phyloP scores from a whole-genome alignment of 2,329 filamentous ascomycete species.

The Stachybotrys elegans region DNA sequence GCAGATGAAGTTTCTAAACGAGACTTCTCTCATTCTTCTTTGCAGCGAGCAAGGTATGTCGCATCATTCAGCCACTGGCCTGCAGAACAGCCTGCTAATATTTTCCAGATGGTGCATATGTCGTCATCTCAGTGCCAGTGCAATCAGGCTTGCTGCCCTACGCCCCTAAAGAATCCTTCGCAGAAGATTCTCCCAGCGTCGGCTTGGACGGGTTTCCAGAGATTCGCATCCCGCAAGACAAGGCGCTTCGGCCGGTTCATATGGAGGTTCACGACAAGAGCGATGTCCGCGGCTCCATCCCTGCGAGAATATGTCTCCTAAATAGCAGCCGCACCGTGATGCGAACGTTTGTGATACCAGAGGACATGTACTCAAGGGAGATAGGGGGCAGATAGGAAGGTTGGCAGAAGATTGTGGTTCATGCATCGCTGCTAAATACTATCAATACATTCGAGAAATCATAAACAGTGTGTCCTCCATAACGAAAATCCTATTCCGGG shows the following conservation, averaged over 20 bases:
- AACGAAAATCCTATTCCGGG: too few species aligned
- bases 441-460: too few species aligned
- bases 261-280: slow-evolving; percentile 48
- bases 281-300: slow-evolving; percentile 38
- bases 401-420: too few species aligned
- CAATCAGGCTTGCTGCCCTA: slow-evolving; percentile 30
- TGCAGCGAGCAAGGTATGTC: slow-evolving; percentile 35
- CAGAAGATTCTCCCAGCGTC: slow-evolving; percentile 5
- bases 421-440: too few species aligned
- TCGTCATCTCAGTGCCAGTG: slow-evolving; percentile 30
- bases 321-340: slow-evolving; percentile 42
- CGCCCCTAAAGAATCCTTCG: slow-evolving; percentile 24
- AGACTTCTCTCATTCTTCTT: slow-evolving; percentile 56
- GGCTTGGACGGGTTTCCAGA: slow-evolving; percentile 11
- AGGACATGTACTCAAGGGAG: neutral
- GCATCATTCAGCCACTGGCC: neutral
- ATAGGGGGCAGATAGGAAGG: too few species aligned
- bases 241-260: slow-evolving; percentile 30
- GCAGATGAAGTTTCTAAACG: slow-evolving; percentile 65
- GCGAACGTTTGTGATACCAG: slow-evolving; percentile 38
- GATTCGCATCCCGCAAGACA: slow-evolving; percentile 21
- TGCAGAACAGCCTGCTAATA: neutral
- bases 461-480: too few species aligned
- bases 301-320: slow-evolving; percentile 46
- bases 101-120: slow-evolving; percentile 17